Evolutionary conservation across 768 basidiomycete species (phyloP).

Genomic region (Leccinellum rugosiceps): DNA sequence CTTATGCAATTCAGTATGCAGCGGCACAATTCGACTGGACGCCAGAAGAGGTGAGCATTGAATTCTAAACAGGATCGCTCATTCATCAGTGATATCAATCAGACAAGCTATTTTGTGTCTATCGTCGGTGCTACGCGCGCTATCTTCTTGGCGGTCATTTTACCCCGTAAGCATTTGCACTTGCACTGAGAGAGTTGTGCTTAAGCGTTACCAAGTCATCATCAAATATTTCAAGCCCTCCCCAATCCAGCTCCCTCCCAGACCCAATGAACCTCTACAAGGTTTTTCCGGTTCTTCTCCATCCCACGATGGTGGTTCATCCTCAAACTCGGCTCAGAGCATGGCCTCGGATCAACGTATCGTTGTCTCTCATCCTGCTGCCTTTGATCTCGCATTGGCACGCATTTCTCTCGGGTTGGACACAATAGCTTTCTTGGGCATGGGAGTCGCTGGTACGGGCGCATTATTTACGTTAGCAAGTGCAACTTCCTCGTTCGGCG

Average conservation of each 20-base stretch:
- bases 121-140: slow-evolving; percentile 52
- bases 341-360: not conserved
- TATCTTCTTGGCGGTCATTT: slow-evolving; percentile 47
- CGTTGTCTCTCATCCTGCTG: slow-evolving; percentile 34
- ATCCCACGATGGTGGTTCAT: slow-evolving; percentile 1
- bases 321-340: not conserved
- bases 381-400: slow-evolving; percentile 70
- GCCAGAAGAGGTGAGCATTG: slow-evolving; percentile 52
- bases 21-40: slow-evolving; percentile 61
- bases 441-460: slow-evolving; percentile 47
- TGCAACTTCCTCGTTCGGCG: slow-evolving; percentile 53
- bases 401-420: slow-evolving; percentile 61
- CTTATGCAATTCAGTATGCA: slow-evolving; percentile 65
- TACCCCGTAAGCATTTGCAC: slow-evolving; percentile 52
- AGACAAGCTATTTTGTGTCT: slow-evolving; percentile 78
- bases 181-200: not conserved
- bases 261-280: slow-evolving; percentile 18
- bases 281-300: not conserved
- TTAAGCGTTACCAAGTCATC: slow-evolving; percentile 37
- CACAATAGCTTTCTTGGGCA: slow-evolving; percentile 44
- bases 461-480: slow-evolving; percentile 49
- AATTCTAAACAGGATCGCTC: not conserved
- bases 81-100: not conserved
- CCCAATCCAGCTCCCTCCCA: slow-evolving; percentile 15
- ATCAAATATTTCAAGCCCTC: slow-evolving; percentile 53